These are phyloP conservation scores for Neofusicoccum laricinum DNA, from an alignment of 2,329 filamentous ascomycete species.

Conservation along the genomic window DNA sequence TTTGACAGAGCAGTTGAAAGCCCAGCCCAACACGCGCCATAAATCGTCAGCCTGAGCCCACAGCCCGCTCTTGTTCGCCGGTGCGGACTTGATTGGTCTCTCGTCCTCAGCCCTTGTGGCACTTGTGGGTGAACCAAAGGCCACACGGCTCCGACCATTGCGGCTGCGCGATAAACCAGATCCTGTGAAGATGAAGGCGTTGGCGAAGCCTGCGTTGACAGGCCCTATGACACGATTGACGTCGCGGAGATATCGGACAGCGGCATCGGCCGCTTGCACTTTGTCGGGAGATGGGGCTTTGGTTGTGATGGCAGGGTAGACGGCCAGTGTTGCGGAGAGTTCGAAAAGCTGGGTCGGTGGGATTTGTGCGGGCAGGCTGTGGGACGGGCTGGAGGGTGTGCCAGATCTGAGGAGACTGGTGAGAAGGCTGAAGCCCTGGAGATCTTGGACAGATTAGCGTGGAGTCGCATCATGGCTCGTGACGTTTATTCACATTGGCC, in stretches of 20 bases:
- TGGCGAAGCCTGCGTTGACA: constrained; percentile 64
- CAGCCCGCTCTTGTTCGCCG: constrained; percentile 64
- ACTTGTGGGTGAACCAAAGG: neutral
- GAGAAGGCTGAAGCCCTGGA: constrained; percentile 34
- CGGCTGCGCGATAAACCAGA: constrained; percentile 20
- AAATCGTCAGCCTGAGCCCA: constrained; percentile 81
- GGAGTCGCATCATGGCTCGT: neutral
- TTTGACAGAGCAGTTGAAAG: constrained; percentile 79
- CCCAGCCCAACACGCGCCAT: constrained; percentile 87
- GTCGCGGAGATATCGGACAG: constrained; percentile 68
- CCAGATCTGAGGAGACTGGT: constrained; percentile 31
- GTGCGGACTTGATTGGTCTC: constrained; percentile 54
- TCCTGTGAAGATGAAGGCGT: constrained; percentile 66
- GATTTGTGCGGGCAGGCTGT: constrained; percentile 52
- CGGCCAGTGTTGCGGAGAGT: constrained; percentile 74
- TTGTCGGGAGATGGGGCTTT: constrained; percentile 62
- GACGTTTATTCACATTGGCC: constrained; percentile 27
- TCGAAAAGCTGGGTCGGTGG: constrained; percentile 73
- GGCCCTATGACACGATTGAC: constrained; percentile 65
- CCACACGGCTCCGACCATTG: constrained; percentile 19
- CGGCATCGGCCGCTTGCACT: constrained; percentile 61
- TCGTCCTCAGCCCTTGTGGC: constrained; percentile 7
- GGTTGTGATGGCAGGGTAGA: constrained; percentile 78
- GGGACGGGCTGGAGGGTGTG: constrained; percentile 32
- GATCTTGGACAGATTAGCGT: constrained; percentile 23